Conservation (phyloP, 2,329 filamentous ascomycete genomes). For the Diaporthe citri region DNA sequence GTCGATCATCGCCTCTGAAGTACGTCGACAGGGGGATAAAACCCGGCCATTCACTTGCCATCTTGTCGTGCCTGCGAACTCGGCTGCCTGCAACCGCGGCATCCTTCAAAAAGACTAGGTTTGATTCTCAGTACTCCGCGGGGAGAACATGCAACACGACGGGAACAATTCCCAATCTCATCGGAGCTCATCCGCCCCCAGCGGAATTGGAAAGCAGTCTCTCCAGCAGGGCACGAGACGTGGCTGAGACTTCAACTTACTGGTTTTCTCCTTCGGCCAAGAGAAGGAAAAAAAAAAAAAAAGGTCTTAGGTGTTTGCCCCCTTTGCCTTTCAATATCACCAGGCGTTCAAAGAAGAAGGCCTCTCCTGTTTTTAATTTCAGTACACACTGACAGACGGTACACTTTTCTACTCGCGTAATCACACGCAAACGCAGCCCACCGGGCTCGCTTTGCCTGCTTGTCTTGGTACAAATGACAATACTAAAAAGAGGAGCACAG, state of each 20-base stretch:
- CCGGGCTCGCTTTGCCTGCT: neutral
- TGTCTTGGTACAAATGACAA: neutral
- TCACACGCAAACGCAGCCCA: neutral
- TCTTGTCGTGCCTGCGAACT: neutral
- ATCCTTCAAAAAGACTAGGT: neutral
- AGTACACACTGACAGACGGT: neutral
- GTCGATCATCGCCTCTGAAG: constrained; percentile 11
- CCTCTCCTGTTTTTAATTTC: neutral
- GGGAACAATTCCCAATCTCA: neutral
- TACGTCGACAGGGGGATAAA: neutral
- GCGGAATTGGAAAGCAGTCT: neutral
- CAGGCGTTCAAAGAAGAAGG: neutral
- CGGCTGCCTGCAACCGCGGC: neutral
- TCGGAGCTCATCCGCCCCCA: too few species aligned
- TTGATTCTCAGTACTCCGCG: neutral
- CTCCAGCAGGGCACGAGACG: neutral
- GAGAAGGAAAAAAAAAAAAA: neutral
- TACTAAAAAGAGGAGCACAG: neutral
- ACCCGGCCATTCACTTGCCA: neutral
- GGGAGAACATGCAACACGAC: neutral
- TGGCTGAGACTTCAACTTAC: neutral
- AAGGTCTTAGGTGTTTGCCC: neutral
- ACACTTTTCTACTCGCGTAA: neutral
- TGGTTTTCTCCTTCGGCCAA: neutral
- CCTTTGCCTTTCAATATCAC: neutral